phyloP scores from a whole-genome alignment of 139 green algal genomes.

The Pleodorina starrii region DNA sequence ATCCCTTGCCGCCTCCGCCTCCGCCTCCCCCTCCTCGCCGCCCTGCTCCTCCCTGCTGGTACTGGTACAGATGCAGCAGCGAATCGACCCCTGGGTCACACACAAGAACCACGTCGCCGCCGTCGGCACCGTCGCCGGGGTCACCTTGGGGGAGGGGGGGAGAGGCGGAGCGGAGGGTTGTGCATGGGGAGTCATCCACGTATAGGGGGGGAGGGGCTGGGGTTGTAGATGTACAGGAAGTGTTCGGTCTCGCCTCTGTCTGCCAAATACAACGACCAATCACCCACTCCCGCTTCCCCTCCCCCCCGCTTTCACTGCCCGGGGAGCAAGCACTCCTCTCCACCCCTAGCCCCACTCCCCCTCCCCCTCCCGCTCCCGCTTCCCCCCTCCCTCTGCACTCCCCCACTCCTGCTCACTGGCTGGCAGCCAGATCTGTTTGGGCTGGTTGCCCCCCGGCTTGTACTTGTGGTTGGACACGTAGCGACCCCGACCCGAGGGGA shows the following conservation, averaged over 20 bases:
- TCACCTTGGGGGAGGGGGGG: constrained; percentile 51
- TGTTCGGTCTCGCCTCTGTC: too few relatives aligned
- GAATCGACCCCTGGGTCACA: constrained; percentile 70
- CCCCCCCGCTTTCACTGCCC: too few relatives aligned
- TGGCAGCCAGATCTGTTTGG: constrained; percentile 84
- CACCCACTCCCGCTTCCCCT: too few relatives aligned
- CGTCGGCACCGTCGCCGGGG: constrained; percentile 76
- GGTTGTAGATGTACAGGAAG: too few relatives aligned
- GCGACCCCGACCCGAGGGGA: constrained; percentile 67
- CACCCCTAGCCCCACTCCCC: too few relatives aligned
- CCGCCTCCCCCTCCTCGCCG: constrained; percentile 32
- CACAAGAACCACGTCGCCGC: constrained; percentile 74
- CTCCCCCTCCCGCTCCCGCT: too few relatives aligned
- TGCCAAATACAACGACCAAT: too few relatives aligned
- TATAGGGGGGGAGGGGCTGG: too few relatives aligned
- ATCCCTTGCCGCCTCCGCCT: neutral
- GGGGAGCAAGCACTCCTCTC: too few relatives aligned
- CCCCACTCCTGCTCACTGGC: constrained; percentile 55
- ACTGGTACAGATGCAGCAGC: constrained; percentile 79
- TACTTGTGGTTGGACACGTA: constrained; percentile 90
- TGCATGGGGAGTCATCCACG: too few relatives aligned
- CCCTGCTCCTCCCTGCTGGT: too few relatives aligned
- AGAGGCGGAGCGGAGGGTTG: neutral
- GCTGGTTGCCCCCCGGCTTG: constrained; percentile 69
- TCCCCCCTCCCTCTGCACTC: neutral